phyloP scores from a whole-genome alignment of 1,284 basidiomycete genomes.

The Ceratorhiza oryzae-sativae region DNA sequence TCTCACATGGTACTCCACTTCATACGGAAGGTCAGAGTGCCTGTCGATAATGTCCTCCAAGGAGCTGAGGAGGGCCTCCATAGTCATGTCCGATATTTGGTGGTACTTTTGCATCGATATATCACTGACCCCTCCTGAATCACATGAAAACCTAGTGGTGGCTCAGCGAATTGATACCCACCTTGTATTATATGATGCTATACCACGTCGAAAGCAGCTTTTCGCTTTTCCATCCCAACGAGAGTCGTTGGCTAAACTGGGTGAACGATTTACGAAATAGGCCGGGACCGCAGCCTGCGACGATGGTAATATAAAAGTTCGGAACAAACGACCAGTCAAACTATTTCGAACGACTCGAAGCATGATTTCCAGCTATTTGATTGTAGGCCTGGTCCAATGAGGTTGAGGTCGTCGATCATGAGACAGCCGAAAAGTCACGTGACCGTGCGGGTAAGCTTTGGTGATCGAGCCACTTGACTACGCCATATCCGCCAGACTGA shows the following conservation, averaged over 20 bases:
- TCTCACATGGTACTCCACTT: conserved; percentile 94
- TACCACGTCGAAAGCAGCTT: not conserved
- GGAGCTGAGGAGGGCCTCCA: conserved; percentile 81
- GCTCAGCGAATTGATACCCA: not conserved
- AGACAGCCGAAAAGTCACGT: conserved; percentile 36
- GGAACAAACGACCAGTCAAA: not conserved
- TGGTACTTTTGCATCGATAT: conserved; percentile 79
- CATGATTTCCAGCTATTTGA: not conserved
- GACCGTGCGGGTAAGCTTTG: not conserved
- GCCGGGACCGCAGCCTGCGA: not conserved
- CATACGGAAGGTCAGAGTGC: conserved; percentile 60
- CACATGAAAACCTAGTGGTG: not conserved
- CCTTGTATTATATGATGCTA: conserved; percentile 21
- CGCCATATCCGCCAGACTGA: not conserved
- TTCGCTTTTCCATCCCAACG: not conserved
- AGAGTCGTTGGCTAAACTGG: not conserved
- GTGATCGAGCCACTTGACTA: conserved; percentile 23
- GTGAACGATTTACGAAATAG: not conserved
- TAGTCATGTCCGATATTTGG: conserved; percentile 76
- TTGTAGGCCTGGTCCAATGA: too few species aligned
- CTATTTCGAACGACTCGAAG: not conserved
- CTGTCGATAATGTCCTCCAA: conserved; percentile 81
- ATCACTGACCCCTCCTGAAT: conserved; percentile 53
- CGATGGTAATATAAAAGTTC: not conserved
- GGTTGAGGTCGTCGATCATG: too few species aligned